A percentile compares a stretch with the other conserved stretches of the same genome.
Conservation (phyloP, 2,329 filamentous ascomycete genomes). For the Xylariaceae sp. region DNA sequence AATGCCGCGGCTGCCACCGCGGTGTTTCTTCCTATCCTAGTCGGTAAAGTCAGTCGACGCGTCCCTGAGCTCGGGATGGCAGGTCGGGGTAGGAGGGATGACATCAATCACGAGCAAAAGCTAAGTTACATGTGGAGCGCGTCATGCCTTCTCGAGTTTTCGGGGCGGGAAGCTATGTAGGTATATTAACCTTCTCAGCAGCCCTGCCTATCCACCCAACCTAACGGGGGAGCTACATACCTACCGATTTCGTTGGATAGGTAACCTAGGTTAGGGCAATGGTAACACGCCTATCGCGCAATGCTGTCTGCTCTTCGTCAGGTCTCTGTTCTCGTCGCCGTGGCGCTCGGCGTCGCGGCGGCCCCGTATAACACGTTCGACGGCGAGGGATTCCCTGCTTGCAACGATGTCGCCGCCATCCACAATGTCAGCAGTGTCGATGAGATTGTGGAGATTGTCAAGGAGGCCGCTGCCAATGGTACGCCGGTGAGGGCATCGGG, state of each 20-base stretch:
- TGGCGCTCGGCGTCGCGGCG: conserved; percentile 21
- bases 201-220: too few species aligned
- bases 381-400: conserved; percentile 51
- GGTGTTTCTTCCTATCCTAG: background rate
- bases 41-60: background rate
- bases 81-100: background rate
- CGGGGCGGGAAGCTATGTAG: too few species aligned
- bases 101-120: background rate
- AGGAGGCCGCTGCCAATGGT: conserved; percentile 41
- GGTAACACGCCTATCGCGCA: conserved; percentile 4
- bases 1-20: too few species aligned
- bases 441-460: conserved; percentile 47
- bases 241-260: background rate
- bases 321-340: conserved; percentile 16
- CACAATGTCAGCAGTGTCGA: conserved; percentile 49
- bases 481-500: conserved; percentile 50
- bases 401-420: conserved; percentile 48
- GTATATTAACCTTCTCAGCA: background rate
- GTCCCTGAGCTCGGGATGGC: background rate
- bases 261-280: too few species aligned
- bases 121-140: background rate
- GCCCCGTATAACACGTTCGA: conserved; percentile 53
- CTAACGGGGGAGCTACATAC: too few species aligned
- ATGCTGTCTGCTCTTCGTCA: conserved; percentile 26
- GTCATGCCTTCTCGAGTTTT: background rate